Base-by-base conservation (phyloP, 306 rosid genomes). In the Echinosophora koreensis region DNA sequence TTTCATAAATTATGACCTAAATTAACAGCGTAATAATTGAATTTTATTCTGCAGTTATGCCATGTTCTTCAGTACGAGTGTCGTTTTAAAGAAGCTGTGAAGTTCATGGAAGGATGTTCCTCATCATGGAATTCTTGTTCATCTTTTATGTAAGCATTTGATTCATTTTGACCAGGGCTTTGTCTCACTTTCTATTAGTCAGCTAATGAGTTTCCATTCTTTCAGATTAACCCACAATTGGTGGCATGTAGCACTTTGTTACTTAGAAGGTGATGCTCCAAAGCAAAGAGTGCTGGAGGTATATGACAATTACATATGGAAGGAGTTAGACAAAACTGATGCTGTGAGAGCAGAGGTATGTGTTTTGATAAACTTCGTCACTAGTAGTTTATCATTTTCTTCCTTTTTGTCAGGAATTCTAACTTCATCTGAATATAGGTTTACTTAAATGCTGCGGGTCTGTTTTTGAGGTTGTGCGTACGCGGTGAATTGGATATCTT, bases 241-340 rank as follows among this genome's bases (percentile, higher is more conserved):
- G 97, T 95, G 98, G 97, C 98, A 95, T 86, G 97, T 89, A 28
- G 93, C 97, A 50, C 92, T 95, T 76, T 92, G 98, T 78, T 90
- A 87, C 89, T 67, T 95, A 77, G 98, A 95, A 86, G 98, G 96
- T 17, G 72, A 79, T 84, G 89, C 89, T 75, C 89, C 90, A 18
- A 80, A 32, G 28, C 78, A 89, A 77, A 87, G 78, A 74, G 65
- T 92, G 67, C 54, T 86, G 14, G 89, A 89, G 80, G 32, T 92
- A 77, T 95, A 92, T 75, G 96, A 92, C 81, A 81, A 87, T 49
- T 63, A 76, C 54, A 92, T 95, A 69, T 95, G 97, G 97, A 95
- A 90, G 89, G 97, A 90, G 84, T 78, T 92, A 42, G 90, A 92
- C 74, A 95, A 81, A 74, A 44, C 77, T 55, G 91, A 92, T 87